Evolutionary conservation across 768 basidiomycete genomes (phyloP).

Genomic region (Trametes cinnabarina): DNA sequence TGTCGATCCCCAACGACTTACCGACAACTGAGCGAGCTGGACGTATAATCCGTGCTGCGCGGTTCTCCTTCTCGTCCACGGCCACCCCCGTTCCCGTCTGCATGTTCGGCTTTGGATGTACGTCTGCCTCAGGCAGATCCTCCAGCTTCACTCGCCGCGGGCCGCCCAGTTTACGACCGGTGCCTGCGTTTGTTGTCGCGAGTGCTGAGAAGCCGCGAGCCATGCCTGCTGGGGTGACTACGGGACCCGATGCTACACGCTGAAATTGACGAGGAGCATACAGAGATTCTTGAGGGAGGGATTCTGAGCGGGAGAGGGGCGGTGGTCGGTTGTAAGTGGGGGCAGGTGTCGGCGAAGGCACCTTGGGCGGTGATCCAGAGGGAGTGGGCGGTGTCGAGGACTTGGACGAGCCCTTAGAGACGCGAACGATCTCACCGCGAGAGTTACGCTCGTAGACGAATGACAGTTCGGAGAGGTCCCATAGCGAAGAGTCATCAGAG

Average conservation of each 20-base stretch:
- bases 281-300: slow-evolving; percentile 41
- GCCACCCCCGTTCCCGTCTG: background rate
- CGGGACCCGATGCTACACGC: slow-evolving; percentile 64
- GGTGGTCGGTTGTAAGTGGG: slow-evolving; percentile 34
- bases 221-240: slow-evolving; percentile 31
- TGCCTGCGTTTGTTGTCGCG: slow-evolving; percentile 18
- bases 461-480: slow-evolving; percentile 54
- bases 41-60: slow-evolving; percentile 15
- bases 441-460: slow-evolving; percentile 62
- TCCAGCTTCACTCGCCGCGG: slow-evolving; percentile 27
- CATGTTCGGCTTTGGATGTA: slow-evolving; percentile 32
- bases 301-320: slow-evolving; percentile 68
- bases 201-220: slow-evolving; percentile 29
- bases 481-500: slow-evolving; percentile 54
- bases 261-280: slow-evolving; percentile 54
- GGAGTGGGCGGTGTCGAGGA: slow-evolving; percentile 45
- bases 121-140: slow-evolving; percentile 35
- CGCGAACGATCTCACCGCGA: slow-evolving; percentile 54
- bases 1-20: slow-evolving; percentile 24
- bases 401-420: slow-evolving; percentile 53
- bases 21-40: slow-evolving; percentile 5
- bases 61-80: slow-evolving; percentile 42
- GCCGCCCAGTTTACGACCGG: slow-evolving; percentile 24
- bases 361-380: slow-evolving; percentile 32
- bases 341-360: slow-evolving; percentile 39